Percentiles rank a stretch among this genome's conserved stretches.
Conservation (phyloP, 257 asterid species). For the Osmanthus fragrans region DNA sequence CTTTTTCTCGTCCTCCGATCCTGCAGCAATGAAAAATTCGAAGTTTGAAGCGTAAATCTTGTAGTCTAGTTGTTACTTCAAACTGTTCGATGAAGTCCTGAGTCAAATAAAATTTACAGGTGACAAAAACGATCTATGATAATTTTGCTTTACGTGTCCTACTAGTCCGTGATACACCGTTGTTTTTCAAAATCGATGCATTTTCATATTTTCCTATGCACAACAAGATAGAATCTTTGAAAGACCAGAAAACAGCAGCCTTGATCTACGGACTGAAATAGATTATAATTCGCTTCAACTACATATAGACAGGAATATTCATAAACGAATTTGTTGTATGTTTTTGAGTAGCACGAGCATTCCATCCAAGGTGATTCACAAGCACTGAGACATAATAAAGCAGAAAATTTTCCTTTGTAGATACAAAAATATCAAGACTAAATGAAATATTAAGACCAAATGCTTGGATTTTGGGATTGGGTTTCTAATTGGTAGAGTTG, state of each 20-base stretch:
- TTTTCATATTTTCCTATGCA: neutral
- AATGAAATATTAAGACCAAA: neutral
- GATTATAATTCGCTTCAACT: too few relatives aligned
- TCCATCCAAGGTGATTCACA: neutral
- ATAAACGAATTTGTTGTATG: neutral
- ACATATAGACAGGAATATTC: neutral
- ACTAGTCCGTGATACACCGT: neutral
- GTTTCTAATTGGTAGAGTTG: neutral
- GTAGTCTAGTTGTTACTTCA: neutral
- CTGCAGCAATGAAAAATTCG: slow-evolving; percentile 32
- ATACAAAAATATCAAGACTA: neutral
- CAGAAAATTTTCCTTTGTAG: neutral
- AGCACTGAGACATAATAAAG: neutral
- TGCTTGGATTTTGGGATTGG: neutral
- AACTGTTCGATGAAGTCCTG: too few relatives aligned
- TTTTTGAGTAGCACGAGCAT: too few relatives aligned
- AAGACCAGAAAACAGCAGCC: neutral
- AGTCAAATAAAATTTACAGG: too few relatives aligned
- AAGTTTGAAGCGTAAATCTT: neutral
- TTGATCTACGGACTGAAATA: too few relatives aligned
- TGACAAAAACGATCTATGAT: neutral
- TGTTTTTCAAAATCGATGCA: too few relatives aligned
- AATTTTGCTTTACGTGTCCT: too few relatives aligned
- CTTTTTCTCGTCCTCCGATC: slow-evolving; percentile 71
- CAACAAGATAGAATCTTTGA: neutral